Conservation (phyloP, 306 rosid genomes). For the Alnus rubra region DNA sequence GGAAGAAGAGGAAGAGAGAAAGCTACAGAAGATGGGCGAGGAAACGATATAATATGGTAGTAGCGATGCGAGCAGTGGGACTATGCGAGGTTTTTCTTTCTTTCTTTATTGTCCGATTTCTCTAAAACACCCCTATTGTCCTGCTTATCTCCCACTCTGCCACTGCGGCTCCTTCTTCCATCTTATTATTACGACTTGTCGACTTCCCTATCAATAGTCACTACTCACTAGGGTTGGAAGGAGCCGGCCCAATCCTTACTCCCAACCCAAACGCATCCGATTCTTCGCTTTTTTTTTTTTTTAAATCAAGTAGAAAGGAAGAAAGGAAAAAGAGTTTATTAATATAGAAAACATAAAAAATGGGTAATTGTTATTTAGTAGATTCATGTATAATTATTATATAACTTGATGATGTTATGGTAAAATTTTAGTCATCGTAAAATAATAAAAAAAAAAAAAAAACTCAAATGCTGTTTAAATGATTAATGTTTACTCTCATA, state of each 20-base stretch:
- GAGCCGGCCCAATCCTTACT: background rate
- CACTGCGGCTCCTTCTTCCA: background rate
- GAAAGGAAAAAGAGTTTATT: too few relatives aligned
- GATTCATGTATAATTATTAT: too few relatives aligned
- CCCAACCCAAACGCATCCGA: background rate
- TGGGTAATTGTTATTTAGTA: too few relatives aligned
- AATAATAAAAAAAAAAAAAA: too few relatives aligned
- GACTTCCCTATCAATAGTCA: background rate
- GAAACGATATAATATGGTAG: background rate
- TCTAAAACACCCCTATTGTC: background rate
- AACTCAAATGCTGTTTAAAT: too few relatives aligned
- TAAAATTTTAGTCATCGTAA: too few relatives aligned
- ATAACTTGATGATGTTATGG: too few relatives aligned
- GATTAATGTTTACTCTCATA: too few relatives aligned
- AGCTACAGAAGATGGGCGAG: background rate
- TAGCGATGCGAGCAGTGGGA: conserved; percentile 5
- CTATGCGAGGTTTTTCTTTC: background rate
- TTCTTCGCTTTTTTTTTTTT: too few relatives aligned
- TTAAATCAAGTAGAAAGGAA: too few relatives aligned
- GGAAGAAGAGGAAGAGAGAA: background rate
- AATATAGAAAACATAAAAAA: too few relatives aligned
- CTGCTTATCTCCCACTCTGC: background rate
- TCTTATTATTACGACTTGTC: too few relatives aligned
- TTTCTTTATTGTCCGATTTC: background rate
- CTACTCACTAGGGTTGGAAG: background rate